Evolutionary conservation across 768 basidiomycete genomes (phyloP).

Genomic region (Lactarius psammicola): DNA sequence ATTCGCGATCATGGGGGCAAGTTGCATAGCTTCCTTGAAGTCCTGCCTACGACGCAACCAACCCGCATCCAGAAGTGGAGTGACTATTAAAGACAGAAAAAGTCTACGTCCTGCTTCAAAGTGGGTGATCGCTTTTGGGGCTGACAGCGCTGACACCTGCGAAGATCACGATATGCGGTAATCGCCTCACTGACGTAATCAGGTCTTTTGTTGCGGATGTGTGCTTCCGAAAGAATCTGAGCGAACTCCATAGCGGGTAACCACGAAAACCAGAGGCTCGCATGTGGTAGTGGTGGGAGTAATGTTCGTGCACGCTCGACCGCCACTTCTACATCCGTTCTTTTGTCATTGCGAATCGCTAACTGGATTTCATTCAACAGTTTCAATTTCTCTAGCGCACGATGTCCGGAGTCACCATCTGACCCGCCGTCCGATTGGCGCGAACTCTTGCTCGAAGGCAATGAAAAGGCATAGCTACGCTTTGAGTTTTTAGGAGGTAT

Average conservation of each 20-base stretch:
- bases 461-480: no score
- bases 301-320: neutral
- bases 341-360: neutral
- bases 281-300: neutral
- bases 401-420: no score
- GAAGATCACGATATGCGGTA: neutral
- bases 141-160: no score
- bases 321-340: neutral
- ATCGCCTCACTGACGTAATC: slow-evolving; percentile 1
- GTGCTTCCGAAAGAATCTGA: neutral
- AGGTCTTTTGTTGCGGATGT: neutral
- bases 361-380: no score
- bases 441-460: no score
- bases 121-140: accelerated
- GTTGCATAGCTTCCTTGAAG: neutral
- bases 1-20: neutral
- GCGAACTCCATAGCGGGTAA: accelerated
- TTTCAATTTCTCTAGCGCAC: no score
- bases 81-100: neutral
- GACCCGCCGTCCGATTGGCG: no score
- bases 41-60: neutral
- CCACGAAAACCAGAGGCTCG: neutral
- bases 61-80: accelerated
- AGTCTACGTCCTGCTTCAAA: neutral
- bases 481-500: no score